phyloP scores from a whole-genome alignment of 2,329 filamentous ascomycete genomes.

The Didymosphaeria variabile region DNA sequence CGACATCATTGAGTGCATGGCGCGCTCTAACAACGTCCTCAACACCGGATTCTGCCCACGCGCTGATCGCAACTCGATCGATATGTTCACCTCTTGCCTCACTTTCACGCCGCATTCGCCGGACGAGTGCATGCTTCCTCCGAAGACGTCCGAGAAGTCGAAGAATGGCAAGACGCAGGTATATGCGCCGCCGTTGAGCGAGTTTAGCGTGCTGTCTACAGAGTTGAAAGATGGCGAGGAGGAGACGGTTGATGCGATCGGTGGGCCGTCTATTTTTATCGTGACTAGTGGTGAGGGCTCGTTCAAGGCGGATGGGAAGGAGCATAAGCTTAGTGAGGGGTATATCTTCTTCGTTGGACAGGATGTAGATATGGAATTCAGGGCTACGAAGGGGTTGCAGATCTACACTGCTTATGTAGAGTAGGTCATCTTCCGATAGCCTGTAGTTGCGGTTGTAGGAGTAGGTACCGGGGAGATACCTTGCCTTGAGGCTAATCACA shows the following conservation, averaged over 20 bases:
- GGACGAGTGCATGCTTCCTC: conserved; percentile 65
- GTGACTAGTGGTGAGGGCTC: conserved; percentile 67
- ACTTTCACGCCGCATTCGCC: conserved; percentile 70
- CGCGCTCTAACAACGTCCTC: conserved; percentile 76
- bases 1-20: conserved; percentile 83
- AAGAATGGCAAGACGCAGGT: conserved; percentile 68
- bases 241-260: conserved; percentile 64
- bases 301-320: conserved; percentile 63
- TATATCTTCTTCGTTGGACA: conserved; percentile 73
- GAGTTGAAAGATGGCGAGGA: conserved; percentile 65
- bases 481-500: neutral
- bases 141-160: conserved; percentile 60
- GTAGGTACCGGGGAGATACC: neutral
- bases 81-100: conserved; percentile 69
- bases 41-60: conserved; percentile 78
- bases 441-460: neutral
- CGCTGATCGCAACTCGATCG: conserved; percentile 69
- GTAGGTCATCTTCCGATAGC: conserved; percentile 27
- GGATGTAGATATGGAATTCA: conserved; percentile 60
- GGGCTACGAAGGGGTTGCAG: conserved; percentile 55
- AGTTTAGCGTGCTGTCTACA: conserved; percentile 74
- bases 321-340: conserved; percentile 66
- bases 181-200: conserved; percentile 73
- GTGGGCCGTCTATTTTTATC: conserved; percentile 71
- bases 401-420: conserved; percentile 60